Evolutionary conservation across 2,329 filamentous ascomycete genomes (phyloP), one percentile per base, ranked within the genome.

Genomic region (Coniella vitis): DNA sequence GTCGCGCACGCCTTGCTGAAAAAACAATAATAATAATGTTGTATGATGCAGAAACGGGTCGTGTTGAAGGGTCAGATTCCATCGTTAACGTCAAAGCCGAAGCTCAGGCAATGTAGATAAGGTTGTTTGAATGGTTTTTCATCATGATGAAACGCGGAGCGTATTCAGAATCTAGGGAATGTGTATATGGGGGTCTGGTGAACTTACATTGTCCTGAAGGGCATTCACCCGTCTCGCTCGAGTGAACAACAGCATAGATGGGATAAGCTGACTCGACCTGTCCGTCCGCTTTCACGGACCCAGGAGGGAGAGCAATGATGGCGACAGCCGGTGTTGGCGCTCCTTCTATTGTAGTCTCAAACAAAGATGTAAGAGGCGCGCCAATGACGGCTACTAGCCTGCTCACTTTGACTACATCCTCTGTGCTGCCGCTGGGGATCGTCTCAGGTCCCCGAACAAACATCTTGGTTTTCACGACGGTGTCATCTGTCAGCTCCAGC

Each of bases 91-190:
- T 94, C 90, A 95, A 85, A 62, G 72, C 71, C 78, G 77, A 68
- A 72, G 71, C 86, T 95, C 91, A 90, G 91, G 87, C 90, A 97
- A 97, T 96, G 91, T 97, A 96, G 91, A 96, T 97, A 97, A 97
- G 90, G 69, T 75, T 74, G 70, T 68, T 78, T 70, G 69, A 69
- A 76, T 95, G 16, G 42, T 34, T 45, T 45, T 42, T 53, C 90
- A 97, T 96, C 91, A 90, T 86, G 75, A 90, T 86, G 75, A 77
- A 69, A 76, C 68, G 75, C 64, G 60, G 39, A 5, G 25, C 5
- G 25, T 10, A 29, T 29, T 29, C 5, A 47, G 44, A 29, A 31
- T 52, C 51, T 44, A 50, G 54, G 47, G 55, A 36, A 35, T 55
- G 53, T 51, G 37, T 54, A 10, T 29, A 29, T 10, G 25, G 22